Evolutionary conservation across 1,284 basidiomycete genomes (phyloP).

Genomic region (Heterobasidion occidentale): DNA sequence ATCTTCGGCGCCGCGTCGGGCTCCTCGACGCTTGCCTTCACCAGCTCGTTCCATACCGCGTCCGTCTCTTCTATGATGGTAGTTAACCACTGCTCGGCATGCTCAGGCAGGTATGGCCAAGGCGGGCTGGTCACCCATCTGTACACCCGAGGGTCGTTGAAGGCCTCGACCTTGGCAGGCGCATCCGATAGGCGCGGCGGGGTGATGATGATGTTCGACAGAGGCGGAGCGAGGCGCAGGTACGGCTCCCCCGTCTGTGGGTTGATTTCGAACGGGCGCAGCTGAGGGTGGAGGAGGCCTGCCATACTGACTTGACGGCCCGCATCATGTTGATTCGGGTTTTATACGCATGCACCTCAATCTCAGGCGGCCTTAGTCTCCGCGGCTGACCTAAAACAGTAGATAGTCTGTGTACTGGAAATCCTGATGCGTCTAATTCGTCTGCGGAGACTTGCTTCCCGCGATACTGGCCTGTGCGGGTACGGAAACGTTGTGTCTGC

Average conservation of each 20-base stretch:
- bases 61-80: constrained; percentile 17
- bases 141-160: constrained; percentile 46
- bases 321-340: not conserved
- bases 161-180: constrained; percentile 21
- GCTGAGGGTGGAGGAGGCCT: constrained; percentile 12
- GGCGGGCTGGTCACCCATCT: constrained; percentile 38
- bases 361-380: too few species aligned
- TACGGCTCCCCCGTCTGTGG: constrained; percentile 41
- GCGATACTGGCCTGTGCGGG: too few species aligned
- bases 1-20: constrained; percentile 16
- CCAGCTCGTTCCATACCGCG: constrained; percentile 29
- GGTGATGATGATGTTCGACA: constrained; percentile 49
- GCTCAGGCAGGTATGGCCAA: constrained; percentile 41
- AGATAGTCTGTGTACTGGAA: too few species aligned
- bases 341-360: too few species aligned
- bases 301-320: not conserved
- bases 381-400: too few species aligned
- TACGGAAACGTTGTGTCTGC: too few species aligned
- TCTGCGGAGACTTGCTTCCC: too few species aligned
- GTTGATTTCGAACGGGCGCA: constrained; percentile 36
- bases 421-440: too few species aligned
- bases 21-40: constrained; percentile 17
- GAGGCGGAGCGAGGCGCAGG: constrained; percentile 38
- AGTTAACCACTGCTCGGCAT: constrained; percentile 27
- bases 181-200: constrained; percentile 43